A percentile compares a stretch with the other conserved stretches of the same genome.
Evolutionary conservation across 305 asterid genomes (phyloP).

Genomic region (Solanum chacoense): DNA sequence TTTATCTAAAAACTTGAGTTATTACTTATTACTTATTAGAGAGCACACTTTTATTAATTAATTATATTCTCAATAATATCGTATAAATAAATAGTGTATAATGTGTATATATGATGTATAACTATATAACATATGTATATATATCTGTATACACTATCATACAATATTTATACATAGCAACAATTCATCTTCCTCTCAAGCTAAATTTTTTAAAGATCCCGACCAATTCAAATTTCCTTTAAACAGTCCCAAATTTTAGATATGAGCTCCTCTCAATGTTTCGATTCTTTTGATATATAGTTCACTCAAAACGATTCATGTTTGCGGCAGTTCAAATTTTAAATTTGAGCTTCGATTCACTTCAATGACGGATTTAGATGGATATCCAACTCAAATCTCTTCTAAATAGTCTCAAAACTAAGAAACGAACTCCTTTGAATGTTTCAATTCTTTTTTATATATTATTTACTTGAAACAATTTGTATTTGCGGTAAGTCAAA

Average conservation of each 20-base stretch:
- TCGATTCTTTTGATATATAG: not conserved
- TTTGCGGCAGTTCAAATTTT: not conserved
- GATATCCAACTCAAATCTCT: not conserved
- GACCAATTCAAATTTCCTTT: not conserved
- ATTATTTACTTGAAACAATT: too few relatives aligned
- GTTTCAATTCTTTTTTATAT: not conserved
- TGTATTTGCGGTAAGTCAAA: not conserved
- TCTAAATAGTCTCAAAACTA: not conserved
- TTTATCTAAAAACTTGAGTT: too few relatives aligned
- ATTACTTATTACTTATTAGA: not conserved
- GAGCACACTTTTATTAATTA: not conserved
- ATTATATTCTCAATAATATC: too few relatives aligned
- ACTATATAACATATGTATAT: not conserved
- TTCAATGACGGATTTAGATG: not conserved
- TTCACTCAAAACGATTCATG: too few relatives aligned
- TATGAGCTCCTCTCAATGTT: not conserved
- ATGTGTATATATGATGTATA: not conserved
- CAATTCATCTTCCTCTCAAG: too few relatives aligned
- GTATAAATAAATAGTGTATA: not conserved
- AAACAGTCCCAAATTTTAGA: not conserved
- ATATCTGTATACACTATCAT: not conserved
- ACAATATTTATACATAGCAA: not conserved
- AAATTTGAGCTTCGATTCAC: not conserved
- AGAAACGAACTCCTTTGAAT: accelerated
- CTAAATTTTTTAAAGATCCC: too few relatives aligned